Conservation (phyloP, 2,329 filamentous ascomycete species). For the Talaromyces sp. region DNA sequence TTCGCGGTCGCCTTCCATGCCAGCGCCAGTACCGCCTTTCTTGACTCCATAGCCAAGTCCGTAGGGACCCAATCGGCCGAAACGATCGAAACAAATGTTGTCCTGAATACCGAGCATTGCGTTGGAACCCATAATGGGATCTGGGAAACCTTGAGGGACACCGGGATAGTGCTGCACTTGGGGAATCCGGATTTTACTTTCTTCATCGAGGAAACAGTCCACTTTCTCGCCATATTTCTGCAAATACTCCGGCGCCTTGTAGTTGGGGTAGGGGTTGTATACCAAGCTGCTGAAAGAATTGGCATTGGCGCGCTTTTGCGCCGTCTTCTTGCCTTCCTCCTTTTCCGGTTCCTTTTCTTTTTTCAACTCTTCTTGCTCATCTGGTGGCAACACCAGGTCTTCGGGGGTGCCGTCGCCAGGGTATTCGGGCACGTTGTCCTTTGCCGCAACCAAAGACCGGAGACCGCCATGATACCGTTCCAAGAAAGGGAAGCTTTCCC, state of each 20-base stretch:
- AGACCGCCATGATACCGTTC: conserved; percentile 88
- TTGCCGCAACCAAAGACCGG: conserved; percentile 59
- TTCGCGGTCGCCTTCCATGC: conserved; percentile 75
- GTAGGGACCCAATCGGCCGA: conserved; percentile 81
- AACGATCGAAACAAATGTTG: conserved; percentile 89
- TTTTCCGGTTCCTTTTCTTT: conserved; percentile 20
- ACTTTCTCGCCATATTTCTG: conserved; percentile 55
- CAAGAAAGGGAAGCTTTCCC: conserved; percentile 82
- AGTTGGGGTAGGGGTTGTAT: conserved; percentile 66
- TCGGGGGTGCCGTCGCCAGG: conserved; percentile 55
- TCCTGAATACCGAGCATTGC: conserved; percentile 71
- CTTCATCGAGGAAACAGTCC: conserved; percentile 72
- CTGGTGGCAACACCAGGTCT: conserved; percentile 32
- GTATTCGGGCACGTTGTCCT: conserved; percentile 73
- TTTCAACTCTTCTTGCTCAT: conserved; percentile 19
- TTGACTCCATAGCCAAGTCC: conserved; percentile 78
- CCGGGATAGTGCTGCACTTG: conserved; percentile 69
- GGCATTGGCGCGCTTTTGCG: conserved; percentile 6
- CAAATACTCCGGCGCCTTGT: conserved; percentile 53
- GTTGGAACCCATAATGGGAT: conserved; percentile 81
- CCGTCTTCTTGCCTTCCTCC: conserved; percentile 21
- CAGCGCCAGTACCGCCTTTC: conserved; percentile 76
- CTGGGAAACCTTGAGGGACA: conserved; percentile 76
- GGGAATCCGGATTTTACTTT: conserved; percentile 61
- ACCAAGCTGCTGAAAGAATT: conserved; percentile 38